These are phyloP conservation scores for Sungouiella thailandica DNA, from an alignment of 805 yeast genomes.

Conservation along the genomic window DNA sequence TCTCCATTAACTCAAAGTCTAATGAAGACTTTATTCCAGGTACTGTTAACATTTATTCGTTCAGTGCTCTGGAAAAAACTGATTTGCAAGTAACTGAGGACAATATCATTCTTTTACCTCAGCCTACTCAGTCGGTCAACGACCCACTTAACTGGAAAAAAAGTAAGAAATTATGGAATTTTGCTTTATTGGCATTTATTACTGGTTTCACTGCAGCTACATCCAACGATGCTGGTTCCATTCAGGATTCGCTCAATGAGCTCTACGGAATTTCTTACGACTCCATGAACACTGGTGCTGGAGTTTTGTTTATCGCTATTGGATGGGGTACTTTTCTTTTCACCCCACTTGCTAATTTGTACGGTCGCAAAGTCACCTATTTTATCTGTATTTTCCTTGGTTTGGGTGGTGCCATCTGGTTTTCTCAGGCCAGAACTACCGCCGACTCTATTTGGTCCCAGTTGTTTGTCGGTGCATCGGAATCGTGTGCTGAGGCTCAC, in stretches of 20 bases:
- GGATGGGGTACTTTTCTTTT: constrained; percentile 60
- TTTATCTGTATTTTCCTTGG: constrained; percentile 58
- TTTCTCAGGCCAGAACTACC: constrained; percentile 49
- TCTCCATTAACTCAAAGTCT: constrained; percentile 10
- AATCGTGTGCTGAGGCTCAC: constrained; percentile 71
- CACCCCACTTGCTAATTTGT: constrained; percentile 65
- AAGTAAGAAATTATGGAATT: constrained; percentile 33
- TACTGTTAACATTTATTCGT: constrained; percentile 13
- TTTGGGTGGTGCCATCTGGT: constrained; percentile 66
- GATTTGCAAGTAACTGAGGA: constrained; percentile 16
- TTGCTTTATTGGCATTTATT: constrained; percentile 43
- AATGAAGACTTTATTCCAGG: constrained; percentile 16
- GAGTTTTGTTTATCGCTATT: constrained; percentile 66
- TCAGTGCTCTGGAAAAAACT: constrained; percentile 8
- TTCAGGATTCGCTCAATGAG: constrained; percentile 61
- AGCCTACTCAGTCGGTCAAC: constrained; percentile 46
- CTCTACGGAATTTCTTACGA: constrained; percentile 60
- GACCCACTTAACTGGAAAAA: constrained; percentile 45
- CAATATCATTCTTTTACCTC: constrained; percentile 40
- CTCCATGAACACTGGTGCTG: constrained; percentile 76
- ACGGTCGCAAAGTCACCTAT: constrained; percentile 64
- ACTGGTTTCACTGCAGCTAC: constrained; percentile 71
- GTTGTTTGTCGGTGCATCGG: constrained; percentile 74
- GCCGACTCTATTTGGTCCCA: constrained; percentile 73
- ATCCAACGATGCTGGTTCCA: constrained; percentile 69